Percentiles rank a stretch among this genome's conserved stretches.
Conservation (phyloP, 2,329 filamentous ascomycete species). For the Ophiostoma triangulosporum region DNA sequence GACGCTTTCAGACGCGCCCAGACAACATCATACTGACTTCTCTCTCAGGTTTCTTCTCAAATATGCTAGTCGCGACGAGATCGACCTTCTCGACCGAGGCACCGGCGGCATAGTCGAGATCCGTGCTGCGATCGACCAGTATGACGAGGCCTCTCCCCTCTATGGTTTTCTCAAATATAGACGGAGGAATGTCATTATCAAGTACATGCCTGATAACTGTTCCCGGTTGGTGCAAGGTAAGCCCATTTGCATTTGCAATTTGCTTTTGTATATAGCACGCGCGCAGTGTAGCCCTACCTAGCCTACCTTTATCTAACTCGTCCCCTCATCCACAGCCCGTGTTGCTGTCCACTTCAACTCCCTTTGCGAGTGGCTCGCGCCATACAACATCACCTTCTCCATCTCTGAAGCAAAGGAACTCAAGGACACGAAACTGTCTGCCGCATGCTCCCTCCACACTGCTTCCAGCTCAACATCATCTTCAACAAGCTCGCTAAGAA, state of each 20-base stretch:
- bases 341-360: constrained; percentile 61
- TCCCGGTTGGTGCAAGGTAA: constrained; percentile 86
- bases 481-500: constrained; percentile 64
- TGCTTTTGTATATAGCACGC: too few relatives aligned
- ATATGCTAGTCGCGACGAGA: constrained; percentile 77
- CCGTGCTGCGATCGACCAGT: constrained; percentile 61
- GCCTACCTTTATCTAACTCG: neutral
- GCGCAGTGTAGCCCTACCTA: neutral
- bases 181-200: constrained; percentile 79
- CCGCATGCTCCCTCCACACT: constrained; percentile 79
- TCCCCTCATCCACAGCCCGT: constrained; percentile 47
- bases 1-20: neutral
- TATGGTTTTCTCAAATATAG: constrained; percentile 88
- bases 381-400: constrained; percentile 74
- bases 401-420: constrained; percentile 65
- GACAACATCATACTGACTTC: neutral
- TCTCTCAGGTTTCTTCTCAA: constrained; percentile 75
- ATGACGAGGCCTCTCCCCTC: constrained; percentile 73
- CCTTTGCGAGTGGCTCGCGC: constrained; percentile 59
- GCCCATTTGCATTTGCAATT: too few relatives aligned
- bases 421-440: constrained; percentile 74
- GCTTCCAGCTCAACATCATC: constrained; percentile 77
- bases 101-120: constrained; percentile 75
- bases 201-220: constrained; percentile 81
- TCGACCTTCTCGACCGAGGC: constrained; percentile 65